Evolutionary conservation across 1,284 basidiomycete species (phyloP).

Genomic region (Leccinum laetum): DNA sequence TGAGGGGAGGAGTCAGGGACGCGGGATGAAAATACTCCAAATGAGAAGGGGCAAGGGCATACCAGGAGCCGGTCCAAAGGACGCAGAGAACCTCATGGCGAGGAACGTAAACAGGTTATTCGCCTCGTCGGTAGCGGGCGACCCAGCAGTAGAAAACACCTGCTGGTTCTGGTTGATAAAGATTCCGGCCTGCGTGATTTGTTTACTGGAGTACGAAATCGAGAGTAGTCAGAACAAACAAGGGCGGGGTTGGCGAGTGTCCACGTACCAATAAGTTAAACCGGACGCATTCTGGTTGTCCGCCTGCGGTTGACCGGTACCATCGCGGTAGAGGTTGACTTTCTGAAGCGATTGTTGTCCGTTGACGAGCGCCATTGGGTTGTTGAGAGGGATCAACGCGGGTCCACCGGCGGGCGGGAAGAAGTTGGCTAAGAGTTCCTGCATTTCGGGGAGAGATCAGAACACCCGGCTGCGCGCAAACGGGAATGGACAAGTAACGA

Average conservation of each 20-base stretch:
- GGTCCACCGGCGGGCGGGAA: slow-evolving; percentile 28
- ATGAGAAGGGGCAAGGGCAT: neutral
- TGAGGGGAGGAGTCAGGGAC: neutral
- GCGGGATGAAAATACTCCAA: neutral
- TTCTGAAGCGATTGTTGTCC: slow-evolving; percentile 25
- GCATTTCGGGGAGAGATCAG: neutral
- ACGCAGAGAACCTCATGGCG: slow-evolving; percentile 25
- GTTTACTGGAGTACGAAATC: slow-evolving; percentile 14
- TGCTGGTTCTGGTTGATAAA: slow-evolving; percentile 27
- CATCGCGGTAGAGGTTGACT: slow-evolving; percentile 28
- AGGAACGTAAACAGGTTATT: slow-evolving; percentile 29
- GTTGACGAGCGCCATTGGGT: slow-evolving; percentile 28
- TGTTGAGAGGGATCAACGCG: slow-evolving; percentile 24
- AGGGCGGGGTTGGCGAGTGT: neutral
- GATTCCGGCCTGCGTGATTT: slow-evolving; percentile 22
- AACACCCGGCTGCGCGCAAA: neutral
- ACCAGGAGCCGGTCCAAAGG: slow-evolving; percentile 27
- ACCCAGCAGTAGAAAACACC: slow-evolving; percentile 15
- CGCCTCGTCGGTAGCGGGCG: slow-evolving; percentile 20
- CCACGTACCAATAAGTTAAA: slow-evolving; percentile 22
- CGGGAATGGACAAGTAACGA: neutral
- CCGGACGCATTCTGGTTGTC: slow-evolving; percentile 24
- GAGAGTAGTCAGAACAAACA: neutral
- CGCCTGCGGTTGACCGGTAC: slow-evolving; percentile 26
- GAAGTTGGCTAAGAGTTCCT: slow-evolving; percentile 26